A percentile compares a stretch with the other conserved stretches of the same genome.
Conservation (phyloP, 2,329 filamentous ascomycete species). For the Aspergillus oerlinghausenensis region DNA sequence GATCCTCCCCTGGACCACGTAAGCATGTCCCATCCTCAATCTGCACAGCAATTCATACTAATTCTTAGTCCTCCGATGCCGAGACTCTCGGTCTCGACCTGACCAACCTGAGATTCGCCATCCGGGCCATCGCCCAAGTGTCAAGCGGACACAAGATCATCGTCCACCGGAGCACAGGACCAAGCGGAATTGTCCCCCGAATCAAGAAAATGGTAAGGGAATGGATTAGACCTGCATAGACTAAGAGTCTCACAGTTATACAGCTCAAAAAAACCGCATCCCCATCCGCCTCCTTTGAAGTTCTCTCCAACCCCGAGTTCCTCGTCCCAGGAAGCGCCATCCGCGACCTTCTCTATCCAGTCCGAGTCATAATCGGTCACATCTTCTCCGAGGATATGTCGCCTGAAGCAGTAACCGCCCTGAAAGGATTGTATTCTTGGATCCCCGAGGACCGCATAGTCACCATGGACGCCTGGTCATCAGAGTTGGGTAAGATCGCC, state of each 20-base stretch:
- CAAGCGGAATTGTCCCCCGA: constrained; percentile 12
- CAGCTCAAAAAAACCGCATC: constrained; percentile 12
- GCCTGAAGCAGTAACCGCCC: constrained; percentile 6
- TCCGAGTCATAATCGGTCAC: constrained; percentile 17
- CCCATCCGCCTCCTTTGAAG: constrained; percentile 14
- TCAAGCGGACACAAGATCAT: constrained; percentile 17
- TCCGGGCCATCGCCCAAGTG: constrained; percentile 14
- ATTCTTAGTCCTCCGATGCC: background rate
- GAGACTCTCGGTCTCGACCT: constrained; percentile 2
- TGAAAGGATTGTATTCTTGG: constrained; percentile 17
- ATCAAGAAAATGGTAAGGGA: constrained; percentile 11
- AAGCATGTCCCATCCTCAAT: background rate
- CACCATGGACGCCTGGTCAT: constrained; percentile 19
- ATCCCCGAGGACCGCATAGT: constrained; percentile 14
- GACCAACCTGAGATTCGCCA: constrained; percentile 3
- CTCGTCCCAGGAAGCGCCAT: constrained; percentile 13
- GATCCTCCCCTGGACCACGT: background rate
- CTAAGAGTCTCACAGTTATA: background rate
- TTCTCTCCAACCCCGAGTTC: constrained; percentile 19
- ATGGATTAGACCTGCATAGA: no score
- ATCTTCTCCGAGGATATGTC: constrained; percentile 14
- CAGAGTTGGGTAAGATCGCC: constrained; percentile 12
- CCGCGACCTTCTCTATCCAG: constrained; percentile 10
- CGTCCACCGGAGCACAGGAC: constrained; percentile 15
- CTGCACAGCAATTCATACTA: background rate